These are phyloP conservation scores for Pleoardoris graminearum DNA, from an alignment of 2,329 filamentous ascomycete genomes.

Conservation along the genomic window DNA sequence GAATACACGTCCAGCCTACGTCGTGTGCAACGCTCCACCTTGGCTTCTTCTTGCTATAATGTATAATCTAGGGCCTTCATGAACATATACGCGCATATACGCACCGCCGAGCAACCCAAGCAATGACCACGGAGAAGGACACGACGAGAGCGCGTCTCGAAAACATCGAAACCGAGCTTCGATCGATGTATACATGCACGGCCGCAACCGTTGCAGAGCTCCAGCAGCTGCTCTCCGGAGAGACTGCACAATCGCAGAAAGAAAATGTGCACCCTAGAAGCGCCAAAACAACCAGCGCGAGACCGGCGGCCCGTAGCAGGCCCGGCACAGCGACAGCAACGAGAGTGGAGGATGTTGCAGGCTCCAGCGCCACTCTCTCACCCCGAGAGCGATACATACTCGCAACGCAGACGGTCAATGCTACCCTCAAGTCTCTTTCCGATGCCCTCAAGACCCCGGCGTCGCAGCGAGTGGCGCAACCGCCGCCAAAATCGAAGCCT, in stretches of 20 bases:
- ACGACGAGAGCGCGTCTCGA: constrained; percentile 52
- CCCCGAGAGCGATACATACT: constrained; percentile 66
- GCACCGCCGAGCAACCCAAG: neutral
- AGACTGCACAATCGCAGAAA: constrained; percentile 38
- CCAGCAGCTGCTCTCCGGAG: constrained; percentile 49
- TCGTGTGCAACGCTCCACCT: neutral
- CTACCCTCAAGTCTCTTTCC: constrained; percentile 68
- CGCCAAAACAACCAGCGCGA: constrained; percentile 32
- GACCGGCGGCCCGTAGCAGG: constrained; percentile 27
- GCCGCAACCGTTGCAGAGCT: constrained; percentile 52
- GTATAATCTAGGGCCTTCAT: constrained; percentile 33
- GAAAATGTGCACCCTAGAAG: constrained; percentile 38
- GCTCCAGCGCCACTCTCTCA: constrained; percentile 46
- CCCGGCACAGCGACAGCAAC: constrained; percentile 36
- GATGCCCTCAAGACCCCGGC: constrained; percentile 62
- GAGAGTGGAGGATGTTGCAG: constrained; percentile 44
- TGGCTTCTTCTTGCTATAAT: constrained; percentile 24
- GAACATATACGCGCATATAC: constrained; percentile 11
- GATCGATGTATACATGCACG: constrained; percentile 54
- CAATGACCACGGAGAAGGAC: constrained; percentile 38
- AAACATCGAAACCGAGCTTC: constrained; percentile 53
- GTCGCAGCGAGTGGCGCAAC: constrained; percentile 15
- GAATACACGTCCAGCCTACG: neutral
- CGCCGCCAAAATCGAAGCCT: constrained; percentile 25
- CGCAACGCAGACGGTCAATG: constrained; percentile 74